phyloP scores from a whole-genome alignment of 2,329 filamentous ascomycete genomes.

The Arthrinium phaeospermum region DNA sequence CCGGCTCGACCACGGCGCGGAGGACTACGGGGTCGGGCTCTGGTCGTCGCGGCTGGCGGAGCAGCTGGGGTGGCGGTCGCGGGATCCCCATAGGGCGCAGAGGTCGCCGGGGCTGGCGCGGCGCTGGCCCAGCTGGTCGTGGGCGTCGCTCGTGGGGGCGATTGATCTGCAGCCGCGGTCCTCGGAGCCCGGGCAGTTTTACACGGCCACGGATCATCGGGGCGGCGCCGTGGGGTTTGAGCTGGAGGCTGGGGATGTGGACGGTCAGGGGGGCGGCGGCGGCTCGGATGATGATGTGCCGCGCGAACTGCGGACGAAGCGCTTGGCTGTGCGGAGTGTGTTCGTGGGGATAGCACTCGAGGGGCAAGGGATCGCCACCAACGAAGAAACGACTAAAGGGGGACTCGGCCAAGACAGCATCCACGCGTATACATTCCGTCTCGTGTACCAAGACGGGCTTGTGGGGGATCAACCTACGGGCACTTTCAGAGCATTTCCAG shows the following conservation, averaged over 20 bases:
- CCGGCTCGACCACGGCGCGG: slow-evolving; percentile 10
- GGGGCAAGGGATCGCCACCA: not conserved
- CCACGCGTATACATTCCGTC: not conserved
- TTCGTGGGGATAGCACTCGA: not conserved
- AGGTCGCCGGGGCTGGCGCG: not conserved
- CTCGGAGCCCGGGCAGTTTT: not conserved
- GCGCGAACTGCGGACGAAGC: not conserved
- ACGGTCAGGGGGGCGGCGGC: not conserved
- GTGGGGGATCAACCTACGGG: not conserved
- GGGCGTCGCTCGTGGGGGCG: slow-evolving; percentile 17
- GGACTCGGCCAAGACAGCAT: not conserved
- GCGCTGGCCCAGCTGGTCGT: slow-evolving; percentile 21
- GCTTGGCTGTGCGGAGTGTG: not conserved
- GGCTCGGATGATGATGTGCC: not conserved
- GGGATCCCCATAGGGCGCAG: not conserved
- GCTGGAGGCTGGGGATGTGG: not conserved
- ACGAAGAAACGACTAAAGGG: not conserved
- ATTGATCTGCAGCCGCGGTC: slow-evolving; percentile 24
- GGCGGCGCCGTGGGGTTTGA: not conserved
- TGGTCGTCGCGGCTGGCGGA: slow-evolving; percentile 27
- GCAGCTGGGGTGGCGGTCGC: slow-evolving; percentile 30
- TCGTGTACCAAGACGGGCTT: not conserved
- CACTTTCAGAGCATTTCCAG: not conserved
- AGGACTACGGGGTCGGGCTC: slow-evolving; percentile 25
- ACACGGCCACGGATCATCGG: not conserved